A percentile compares a stretch with the other conserved stretches of the same genome.
Conservation (phyloP, 1,284 basidiomycete genomes). For the Heterobasidion irregulare region DNA sequence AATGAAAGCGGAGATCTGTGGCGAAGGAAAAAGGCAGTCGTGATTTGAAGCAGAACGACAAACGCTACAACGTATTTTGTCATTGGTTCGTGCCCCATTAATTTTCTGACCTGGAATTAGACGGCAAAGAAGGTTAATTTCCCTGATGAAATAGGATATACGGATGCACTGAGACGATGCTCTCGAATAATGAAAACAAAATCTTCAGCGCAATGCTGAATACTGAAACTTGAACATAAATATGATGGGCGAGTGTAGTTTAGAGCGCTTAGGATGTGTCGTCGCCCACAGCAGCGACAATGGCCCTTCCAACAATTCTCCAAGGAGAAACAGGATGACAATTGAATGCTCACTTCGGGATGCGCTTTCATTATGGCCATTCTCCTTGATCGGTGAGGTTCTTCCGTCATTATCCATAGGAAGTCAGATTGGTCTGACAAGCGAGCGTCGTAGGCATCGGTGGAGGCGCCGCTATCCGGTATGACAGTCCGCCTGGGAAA, state of each 20-base stretch:
- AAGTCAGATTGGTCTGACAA: slow-evolving; percentile 76
- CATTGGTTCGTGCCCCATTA: slow-evolving; percentile 91
- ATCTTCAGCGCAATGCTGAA: too few species aligned
- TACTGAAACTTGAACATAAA: too few species aligned
- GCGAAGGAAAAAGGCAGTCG: slow-evolving; percentile 58
- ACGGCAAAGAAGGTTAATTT: slow-evolving; percentile 1
- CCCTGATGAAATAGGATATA: neutral
- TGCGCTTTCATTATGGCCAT: slow-evolving; percentile 91
- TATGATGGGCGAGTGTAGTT: too few species aligned
- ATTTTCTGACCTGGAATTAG: slow-evolving; percentile 64
- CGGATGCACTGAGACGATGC: neutral
- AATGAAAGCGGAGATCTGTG: slow-evolving; percentile 62
- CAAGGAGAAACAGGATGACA: neutral
- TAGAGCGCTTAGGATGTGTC: too few species aligned
- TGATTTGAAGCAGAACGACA: slow-evolving; percentile 77
- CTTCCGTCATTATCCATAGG: slow-evolving; percentile 95
- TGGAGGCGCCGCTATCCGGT: slow-evolving; percentile 30
- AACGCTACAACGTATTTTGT: slow-evolving; percentile 83
- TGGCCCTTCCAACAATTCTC: neutral
- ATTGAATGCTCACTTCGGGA: slow-evolving; percentile 60
- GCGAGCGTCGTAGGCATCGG: slow-evolving; percentile 33
- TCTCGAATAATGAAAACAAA: neutral
- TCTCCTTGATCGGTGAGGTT: slow-evolving; percentile 86
- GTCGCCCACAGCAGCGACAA: too few species aligned
- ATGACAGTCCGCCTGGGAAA: slow-evolving; percentile 53